Evolutionary conservation across 2,329 filamentous ascomycete genomes (phyloP), one percentile per base, ranked within the genome.

Genomic region (Paraconiothyrium brasiliense): DNA sequence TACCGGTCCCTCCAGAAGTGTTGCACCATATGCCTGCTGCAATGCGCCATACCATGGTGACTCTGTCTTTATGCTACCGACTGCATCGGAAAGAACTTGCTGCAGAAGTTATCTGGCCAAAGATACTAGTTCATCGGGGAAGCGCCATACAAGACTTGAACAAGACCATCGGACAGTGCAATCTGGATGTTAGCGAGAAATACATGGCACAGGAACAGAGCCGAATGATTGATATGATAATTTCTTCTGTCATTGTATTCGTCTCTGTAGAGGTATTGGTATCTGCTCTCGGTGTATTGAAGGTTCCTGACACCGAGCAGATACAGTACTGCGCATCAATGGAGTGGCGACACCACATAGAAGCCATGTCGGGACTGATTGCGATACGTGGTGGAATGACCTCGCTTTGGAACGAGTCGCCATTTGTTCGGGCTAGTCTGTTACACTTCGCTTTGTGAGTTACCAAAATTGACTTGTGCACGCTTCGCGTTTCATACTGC

Each of bases 271-370:
- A 51, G 49, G 30, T 51, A 51, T n/a, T 20, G 10, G 20, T 20
- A n/a, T 13, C n/a, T 35, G n/a, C 9, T 13, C 49, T 39, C 3
- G 14, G 32, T 51, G 49, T 22, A 7, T 35, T 16, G 10, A 14
- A 51, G 9, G 8, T 51, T 24, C 14, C 49, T 51, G 22, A 51
- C 16, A 14, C 27, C 16, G 16, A 5, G 10, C 35, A 51, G 30
- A 51, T 51, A 51, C 49, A 51, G 16, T 51, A 51, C 35, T 51
- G 49, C 35, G 49, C 49, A 22, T 51, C 49, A 4, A 51, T 51
- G 49, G 49, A 51, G 6, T 51, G 49, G 49, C 49, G 49, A 24
- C 35, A 51, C 20, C 49, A 51, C 22, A 51, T 51, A 37, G 49
- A 51, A n/a, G 49, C 49, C 4, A 51, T 51, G 49, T 24, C 49